phyloP scores from a whole-genome alignment of 106 monocot genomes.

The Dioscorea alata region DNA sequence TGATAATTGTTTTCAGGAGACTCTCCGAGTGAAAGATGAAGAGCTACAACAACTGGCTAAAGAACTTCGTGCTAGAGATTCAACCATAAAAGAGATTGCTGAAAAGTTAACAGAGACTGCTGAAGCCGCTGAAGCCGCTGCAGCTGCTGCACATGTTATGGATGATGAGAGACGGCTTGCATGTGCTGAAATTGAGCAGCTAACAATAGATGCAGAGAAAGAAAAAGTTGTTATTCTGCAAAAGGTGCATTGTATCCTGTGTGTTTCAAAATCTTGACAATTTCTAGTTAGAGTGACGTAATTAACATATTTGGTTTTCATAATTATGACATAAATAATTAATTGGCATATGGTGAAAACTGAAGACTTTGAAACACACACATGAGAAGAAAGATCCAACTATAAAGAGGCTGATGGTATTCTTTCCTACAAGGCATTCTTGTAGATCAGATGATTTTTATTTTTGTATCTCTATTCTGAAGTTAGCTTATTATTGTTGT shows the following conservation, averaged over 20 bases:
- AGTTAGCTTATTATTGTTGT: too few species aligned
- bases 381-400: too few species aligned
- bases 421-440: too few species aligned
- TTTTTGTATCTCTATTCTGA: too few species aligned
- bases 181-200: constrained; percentile 56
- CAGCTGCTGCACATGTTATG: constrained; percentile 81
- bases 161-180: constrained; percentile 81
- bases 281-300: too few species aligned
- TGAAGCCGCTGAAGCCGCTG: constrained; percentile 89
- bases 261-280: too few species aligned
- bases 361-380: too few species aligned
- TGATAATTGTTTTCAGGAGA: constrained; percentile 48
- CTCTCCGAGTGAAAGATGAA: constrained; percentile 91
- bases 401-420: too few species aligned
- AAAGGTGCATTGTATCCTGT: constrained; percentile 36
- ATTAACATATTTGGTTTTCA: too few species aligned
- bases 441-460: too few species aligned
- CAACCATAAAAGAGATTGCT: constrained; percentile 75
- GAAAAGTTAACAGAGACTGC: constrained; percentile 90
- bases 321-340: too few species aligned
- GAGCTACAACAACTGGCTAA: constrained; percentile 75
- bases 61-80: constrained; percentile 73
- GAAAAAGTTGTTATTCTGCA: constrained; percentile 26
- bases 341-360: too few species aligned
- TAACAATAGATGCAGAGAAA: constrained; percentile 56